Evolutionary conservation across 176 grass and related monocot genomes (phyloP), one percentile per base, ranked within the genome.

Genomic region (Coix lacrymajobi): DNA sequence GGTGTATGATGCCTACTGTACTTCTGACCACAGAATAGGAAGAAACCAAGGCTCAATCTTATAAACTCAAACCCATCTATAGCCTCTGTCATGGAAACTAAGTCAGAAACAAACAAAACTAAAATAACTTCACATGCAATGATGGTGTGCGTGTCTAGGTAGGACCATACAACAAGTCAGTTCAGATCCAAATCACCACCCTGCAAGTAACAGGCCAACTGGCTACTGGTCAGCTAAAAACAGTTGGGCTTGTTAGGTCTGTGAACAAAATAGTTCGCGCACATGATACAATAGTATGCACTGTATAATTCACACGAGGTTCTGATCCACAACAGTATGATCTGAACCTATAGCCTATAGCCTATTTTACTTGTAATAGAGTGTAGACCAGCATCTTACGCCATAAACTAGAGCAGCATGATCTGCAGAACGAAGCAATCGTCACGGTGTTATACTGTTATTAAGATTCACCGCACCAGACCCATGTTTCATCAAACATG

Each of bases 271-370:
- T 46, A 85, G 77, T 77, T 81, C 71, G 11, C 9, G 37, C 71
- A 77, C 64, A 82, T 43, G 78, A 66, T 82, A 64, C 36, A 19
- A 19, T 66, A 77, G 65, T 37, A 45, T 24, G 30, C 26, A 22
- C 11, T 24, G 26, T 45, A 79, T 38, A 45, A 40, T 38, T 39
- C 20, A 45, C 40, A 45, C 32, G 45, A 66, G 11, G 54, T 11
- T 1, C 33, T 13, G 36, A 66, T 85, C 44, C 41, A 28, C 4
- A 16, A 30, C 32, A 77, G 64, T 45, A 71, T 44, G 72, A 66
- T 71, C 22, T 85, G 24, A 71, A 77, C 78, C 43, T 81, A 85
- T 43, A 63, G 26, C n/a, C 31, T 80, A 89, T 62, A 69, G 41
- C 17, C 31, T 52, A 75, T 32, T 80, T 70, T 69, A 79, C 32